These are phyloP conservation scores for Colletotrichum eleusines DNA, from an alignment of 2,329 filamentous ascomycete species.

Conservation along the genomic window DNA sequence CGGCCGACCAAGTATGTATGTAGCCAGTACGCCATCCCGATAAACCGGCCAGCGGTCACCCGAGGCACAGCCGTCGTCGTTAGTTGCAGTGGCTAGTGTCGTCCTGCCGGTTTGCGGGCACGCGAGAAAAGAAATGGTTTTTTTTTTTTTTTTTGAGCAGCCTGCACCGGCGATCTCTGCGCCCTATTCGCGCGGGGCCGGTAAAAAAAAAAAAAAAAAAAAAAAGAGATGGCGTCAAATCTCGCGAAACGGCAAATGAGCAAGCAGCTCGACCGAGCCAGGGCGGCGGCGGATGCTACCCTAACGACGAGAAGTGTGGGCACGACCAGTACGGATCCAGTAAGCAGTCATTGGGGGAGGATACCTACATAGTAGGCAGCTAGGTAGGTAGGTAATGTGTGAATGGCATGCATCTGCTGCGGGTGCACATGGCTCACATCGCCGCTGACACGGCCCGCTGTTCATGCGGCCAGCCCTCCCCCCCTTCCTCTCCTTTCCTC, in stretches of 20 bases:
- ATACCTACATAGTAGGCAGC: too few relatives aligned
- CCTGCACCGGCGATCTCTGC: constrained; percentile 29
- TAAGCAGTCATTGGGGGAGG: too few relatives aligned
- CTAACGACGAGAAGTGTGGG: constrained; percentile 10
- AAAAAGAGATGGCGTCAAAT: constrained; percentile 22
- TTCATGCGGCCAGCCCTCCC: constrained; percentile 29
- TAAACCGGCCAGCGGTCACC: neutral
- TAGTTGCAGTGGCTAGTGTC: neutral
- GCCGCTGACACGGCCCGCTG: constrained; percentile 36
- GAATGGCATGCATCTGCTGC: constrained; percentile 43
- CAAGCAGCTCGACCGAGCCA: neutral
- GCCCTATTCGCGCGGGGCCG: neutral
- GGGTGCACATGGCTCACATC: constrained; percentile 33
- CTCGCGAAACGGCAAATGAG: constrained; percentile 32
- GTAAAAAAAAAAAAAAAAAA: too few relatives aligned
- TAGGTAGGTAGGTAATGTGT: constrained; percentile 19
- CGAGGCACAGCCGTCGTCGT: neutral
- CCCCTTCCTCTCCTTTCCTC: too few relatives aligned
- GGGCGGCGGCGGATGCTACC: constrained; percentile 17
- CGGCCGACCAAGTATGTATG: too few relatives aligned
- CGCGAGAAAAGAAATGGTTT: constrained; percentile 16
- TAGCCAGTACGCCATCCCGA: constrained; percentile 16
- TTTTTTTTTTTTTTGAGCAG: neutral
- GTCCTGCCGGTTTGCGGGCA: neutral
- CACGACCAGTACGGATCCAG: neutral